Conservation (phyloP, 2,329 filamentous ascomycete species). For the Sporothrix globosa region DNA sequence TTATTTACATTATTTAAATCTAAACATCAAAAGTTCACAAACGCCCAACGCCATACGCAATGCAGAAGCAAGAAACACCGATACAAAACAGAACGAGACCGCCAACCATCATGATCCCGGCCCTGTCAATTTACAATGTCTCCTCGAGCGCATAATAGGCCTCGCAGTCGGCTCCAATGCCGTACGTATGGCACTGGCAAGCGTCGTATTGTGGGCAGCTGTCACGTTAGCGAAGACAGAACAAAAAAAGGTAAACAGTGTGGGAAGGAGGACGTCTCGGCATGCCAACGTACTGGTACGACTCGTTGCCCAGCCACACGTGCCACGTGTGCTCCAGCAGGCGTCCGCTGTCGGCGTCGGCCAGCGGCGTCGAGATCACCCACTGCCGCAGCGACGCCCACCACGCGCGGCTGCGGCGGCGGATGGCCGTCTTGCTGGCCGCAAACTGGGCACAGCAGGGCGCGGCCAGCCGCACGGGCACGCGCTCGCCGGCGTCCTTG, state of each 20-base stretch:
- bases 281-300: conserved; percentile 34
- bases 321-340: conserved; percentile 60
- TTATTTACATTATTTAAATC: no score
- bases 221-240: neutral
- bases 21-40: neutral
- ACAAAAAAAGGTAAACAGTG: neutral
- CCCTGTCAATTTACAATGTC: conserved; percentile 1
- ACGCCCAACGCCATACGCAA: neutral
- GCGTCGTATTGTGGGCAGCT: conserved; percentile 37
- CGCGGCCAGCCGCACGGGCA: conserved; percentile 47
- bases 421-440: conserved; percentile 50
- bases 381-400: conserved; percentile 54
- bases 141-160: conserved; percentile 33
- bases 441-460: conserved; percentile 61
- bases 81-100: neutral
- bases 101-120: neutral
- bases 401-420: conserved; percentile 46
- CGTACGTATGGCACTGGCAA: conserved; percentile 38
- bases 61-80: neutral
- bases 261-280: neutral
- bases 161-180: conserved; percentile 36
- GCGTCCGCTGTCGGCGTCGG: conserved; percentile 51
- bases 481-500: conserved; percentile 33
- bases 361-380: conserved; percentile 51
- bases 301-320: conserved; percentile 43